Evolutionary conservation across 352 stramenopile species (phyloP), one percentile per base, ranked within the genome.

Genomic region (Hyaloperonospora arabidopsidis): DNA sequence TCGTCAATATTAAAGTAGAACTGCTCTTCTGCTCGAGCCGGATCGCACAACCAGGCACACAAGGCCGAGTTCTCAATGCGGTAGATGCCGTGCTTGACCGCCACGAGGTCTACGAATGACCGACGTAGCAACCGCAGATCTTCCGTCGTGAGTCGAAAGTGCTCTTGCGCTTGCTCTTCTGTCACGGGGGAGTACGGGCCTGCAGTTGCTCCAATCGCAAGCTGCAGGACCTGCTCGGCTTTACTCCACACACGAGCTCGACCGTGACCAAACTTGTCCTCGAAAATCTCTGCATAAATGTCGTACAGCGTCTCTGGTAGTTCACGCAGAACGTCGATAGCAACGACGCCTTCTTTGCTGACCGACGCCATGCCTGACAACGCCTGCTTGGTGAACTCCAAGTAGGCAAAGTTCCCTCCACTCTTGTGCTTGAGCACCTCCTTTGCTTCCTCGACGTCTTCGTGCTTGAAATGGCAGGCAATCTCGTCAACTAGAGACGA

Each of bases 251-350:
- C 50, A 18, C 81, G 84, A n/a, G 57, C 77, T 18, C 70, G 76
- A 12, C 77, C 81, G 23, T 84, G 71, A 23, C 84, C 84, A 47
- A 91, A 93, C 63, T 93, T 93, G 57, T 93, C 84, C 46, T 93
- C 77, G 44, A 93, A 93, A 38, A 93, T 90, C 59, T 89, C 77
- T 1, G 74, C 70, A 51, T 86, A 91, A 49, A 93, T 93, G 40
- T 89, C 84, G 58, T 80, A 85, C 23, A 93, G 59, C 14, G 79
- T 82, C 61, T 91, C 70, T 2, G 84, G 84, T 28, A 93, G 62
- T 22, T 93, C 79, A 15, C 87, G 59, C 5, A 90, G 64, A 8
- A 91, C 70, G 10, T 71, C 72, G 1, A 92, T 66, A 0, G 76
- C 67, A 35, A 91, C 72, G 15, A 54, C 56, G 0, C 68, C 74